phyloP scores from a whole-genome alignment of 2,329 filamentous ascomycete species.

The Phaeosphaeria sp. region DNA sequence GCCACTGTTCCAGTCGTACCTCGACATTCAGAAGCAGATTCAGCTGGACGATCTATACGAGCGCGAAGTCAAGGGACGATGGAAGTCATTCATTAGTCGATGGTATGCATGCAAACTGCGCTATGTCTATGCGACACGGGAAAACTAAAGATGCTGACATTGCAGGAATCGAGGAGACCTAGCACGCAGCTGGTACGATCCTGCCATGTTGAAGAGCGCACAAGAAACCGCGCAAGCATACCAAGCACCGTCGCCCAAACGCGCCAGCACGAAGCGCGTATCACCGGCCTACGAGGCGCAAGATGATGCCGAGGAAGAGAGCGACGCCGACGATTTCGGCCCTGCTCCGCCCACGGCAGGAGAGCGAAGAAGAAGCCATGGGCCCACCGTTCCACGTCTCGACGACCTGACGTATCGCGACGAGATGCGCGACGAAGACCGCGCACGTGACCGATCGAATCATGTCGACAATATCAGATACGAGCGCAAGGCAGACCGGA shows the following conservation, averaged over 20 bases:
- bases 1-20: slow-evolving; percentile 80
- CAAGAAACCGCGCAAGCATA: slow-evolving; percentile 43
- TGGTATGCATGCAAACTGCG: slow-evolving; percentile 65
- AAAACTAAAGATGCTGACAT: slow-evolving; percentile 51
- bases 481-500: slow-evolving; percentile 70
- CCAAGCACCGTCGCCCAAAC: slow-evolving; percentile 17
- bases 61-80: slow-evolving; percentile 79
- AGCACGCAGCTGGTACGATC: slow-evolving; percentile 92
- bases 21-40: slow-evolving; percentile 85
- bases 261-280: slow-evolving; percentile 20
- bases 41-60: slow-evolving; percentile 73
- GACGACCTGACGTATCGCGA: slow-evolving; percentile 75
- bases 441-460: slow-evolving; percentile 58
- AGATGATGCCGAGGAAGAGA: slow-evolving; percentile 19
- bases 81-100: slow-evolving; percentile 91
- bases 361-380: slow-evolving; percentile 48
- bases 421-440: slow-evolving; percentile 63
- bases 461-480: slow-evolving; percentile 62
- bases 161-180: slow-evolving; percentile 83
- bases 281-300: slow-evolving; percentile 26
- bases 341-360: slow-evolving; percentile 56
- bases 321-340: slow-evolving; percentile 59
- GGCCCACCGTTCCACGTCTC: slow-evolving; percentile 70
- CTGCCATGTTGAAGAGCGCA: slow-evolving; percentile 68
- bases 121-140: neutral